Evolutionary conservation across 2,329 filamentous ascomycete species (phyloP), one percentile per base, ranked within the genome.

Genomic region (Diaporthe humulicola): DNA sequence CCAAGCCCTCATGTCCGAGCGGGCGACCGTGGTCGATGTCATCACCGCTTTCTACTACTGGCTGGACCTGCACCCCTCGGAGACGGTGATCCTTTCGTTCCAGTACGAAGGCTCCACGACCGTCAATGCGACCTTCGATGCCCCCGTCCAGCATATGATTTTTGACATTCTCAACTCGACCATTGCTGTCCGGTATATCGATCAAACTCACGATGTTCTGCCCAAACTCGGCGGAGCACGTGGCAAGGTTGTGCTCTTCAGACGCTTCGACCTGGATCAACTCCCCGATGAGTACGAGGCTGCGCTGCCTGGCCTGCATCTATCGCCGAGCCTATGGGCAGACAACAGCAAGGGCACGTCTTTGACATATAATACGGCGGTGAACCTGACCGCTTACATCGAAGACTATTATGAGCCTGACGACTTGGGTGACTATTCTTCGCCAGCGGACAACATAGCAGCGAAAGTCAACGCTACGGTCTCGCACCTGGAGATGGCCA

Each of bases 161-260:
- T 85, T 82, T 73, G 76, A 83, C 8, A 75, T 79, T 1, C 79
- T 89, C 5, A 87, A 83, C 2, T 83, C 82, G 0, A 77, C 79
- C 0, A 83, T 81, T 1, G 86, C 87, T 4, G 77, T 78, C 15
- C 74, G 78, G 9, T 88, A 86, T 76, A 81, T 89, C 60, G 64
- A 84, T 10, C 88, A 90, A 75, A 86, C 87, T 0, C 83, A 85
- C 19, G 87, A 89, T 45, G 85, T 86, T 1, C 89, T 90, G 74
- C 87, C 87, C 1, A 83, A 81, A 0, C 75, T 87, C 1, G 86
- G 86, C 22, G 86, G 86, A 73, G 78, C 88, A 45, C 86, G 85
- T 2, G 86, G 87, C 14, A 83, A 81, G 66, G 83, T 87, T 28
- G 82, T 83, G 4, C 79, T 88, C 19, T 76, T 88, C 56, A 83